A percentile compares a stretch with the other conserved stretches of the same genome.
phyloP scores from a whole-genome alignment of 352 stramenopile species.

The Phytophthora tentaculata region DNA sequence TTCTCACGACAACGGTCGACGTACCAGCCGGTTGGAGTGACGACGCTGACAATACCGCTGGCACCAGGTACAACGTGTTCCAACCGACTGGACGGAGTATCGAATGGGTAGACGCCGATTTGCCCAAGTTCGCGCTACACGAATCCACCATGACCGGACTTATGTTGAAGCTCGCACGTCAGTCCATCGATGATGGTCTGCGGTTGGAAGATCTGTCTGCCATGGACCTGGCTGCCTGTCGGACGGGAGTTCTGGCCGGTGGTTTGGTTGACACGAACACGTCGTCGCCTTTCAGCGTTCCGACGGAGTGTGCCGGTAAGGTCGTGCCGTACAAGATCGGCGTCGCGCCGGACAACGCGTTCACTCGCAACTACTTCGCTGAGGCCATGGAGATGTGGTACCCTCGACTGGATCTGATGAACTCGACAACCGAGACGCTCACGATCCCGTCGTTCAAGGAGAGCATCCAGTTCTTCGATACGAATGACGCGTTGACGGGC shows the following conservation, averaged over 20 bases:
- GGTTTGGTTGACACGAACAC: constrained; percentile 45
- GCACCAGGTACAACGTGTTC: constrained; percentile 60
- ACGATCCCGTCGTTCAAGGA: constrained; percentile 57
- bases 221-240: constrained; percentile 34
- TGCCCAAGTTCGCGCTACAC: constrained; percentile 54
- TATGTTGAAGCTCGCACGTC: constrained; percentile 50
- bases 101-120: constrained; percentile 35
- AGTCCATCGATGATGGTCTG: constrained; percentile 48
- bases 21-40: constrained; percentile 62
- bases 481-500: constrained; percentile 43
- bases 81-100: constrained; percentile 36
- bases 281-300: constrained; percentile 42
- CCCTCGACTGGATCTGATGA: constrained; percentile 42
- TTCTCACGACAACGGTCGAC: constrained; percentile 44
- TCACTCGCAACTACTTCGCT: constrained; percentile 70
- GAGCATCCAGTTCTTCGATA: constrained; percentile 67
- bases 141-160: constrained; percentile 66
- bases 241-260: constrained; percentile 30
- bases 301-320: constrained; percentile 38
- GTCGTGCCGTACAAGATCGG: constrained; percentile 57
- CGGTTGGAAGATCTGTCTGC: constrained; percentile 48
- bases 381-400: constrained; percentile 63
- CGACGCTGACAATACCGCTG: constrained; percentile 19
- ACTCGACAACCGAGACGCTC: constrained; percentile 21
- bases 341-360: constrained; percentile 60